These are phyloP conservation scores for Stipa capillata DNA, from an alignment of 176 grass and related monocot genomes.

Conservation along the genomic window DNA sequence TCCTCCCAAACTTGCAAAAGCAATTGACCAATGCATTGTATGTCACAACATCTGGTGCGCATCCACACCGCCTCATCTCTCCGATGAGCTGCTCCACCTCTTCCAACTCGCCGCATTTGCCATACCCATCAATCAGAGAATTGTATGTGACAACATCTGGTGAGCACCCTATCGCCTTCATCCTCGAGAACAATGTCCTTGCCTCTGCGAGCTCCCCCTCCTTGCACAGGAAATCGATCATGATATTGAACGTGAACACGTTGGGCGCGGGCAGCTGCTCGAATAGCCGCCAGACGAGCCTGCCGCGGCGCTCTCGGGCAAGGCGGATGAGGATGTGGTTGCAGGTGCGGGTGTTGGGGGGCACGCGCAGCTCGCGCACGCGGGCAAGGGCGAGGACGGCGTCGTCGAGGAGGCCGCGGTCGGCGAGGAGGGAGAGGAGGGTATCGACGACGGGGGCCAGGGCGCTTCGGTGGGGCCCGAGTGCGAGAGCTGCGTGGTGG, in stretches of 20 bases:
- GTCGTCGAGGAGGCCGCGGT: slow-evolving; percentile 32
- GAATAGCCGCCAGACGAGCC: slow-evolving; percentile 42
- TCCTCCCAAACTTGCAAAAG: slow-evolving; percentile 60
- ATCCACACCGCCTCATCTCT: slow-evolving; percentile 50
- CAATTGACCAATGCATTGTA: slow-evolving; percentile 78
- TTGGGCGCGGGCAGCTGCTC: slow-evolving; percentile 43
- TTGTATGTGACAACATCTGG: slow-evolving; percentile 71
- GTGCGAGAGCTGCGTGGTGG: not conserved
- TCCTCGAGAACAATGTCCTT: slow-evolving; percentile 40
- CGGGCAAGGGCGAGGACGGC: slow-evolving; percentile 36
- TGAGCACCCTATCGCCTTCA: slow-evolving; percentile 56
- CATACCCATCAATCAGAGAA: slow-evolving; percentile 77
- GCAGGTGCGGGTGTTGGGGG: slow-evolving; percentile 64
- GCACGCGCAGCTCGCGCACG: slow-evolving; percentile 38
- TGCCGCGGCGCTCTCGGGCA: slow-evolving; percentile 14
- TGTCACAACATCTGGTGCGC: slow-evolving; percentile 57
- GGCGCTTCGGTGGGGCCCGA: slow-evolving; percentile 13
- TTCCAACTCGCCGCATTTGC: slow-evolving; percentile 57
- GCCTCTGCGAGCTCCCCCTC: slow-evolving; percentile 47
- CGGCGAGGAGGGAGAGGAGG: slow-evolving; percentile 29
- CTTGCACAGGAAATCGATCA: slow-evolving; percentile 85
- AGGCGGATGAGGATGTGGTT: slow-evolving; percentile 69
- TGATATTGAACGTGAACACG: slow-evolving; percentile 79
- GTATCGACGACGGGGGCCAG: slow-evolving; percentile 16
- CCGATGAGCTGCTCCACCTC: slow-evolving; percentile 40